These are phyloP conservation scores for Isabelozyma heimii DNA, from an alignment of 805 yeast species.

Conservation along the genomic window DNA sequence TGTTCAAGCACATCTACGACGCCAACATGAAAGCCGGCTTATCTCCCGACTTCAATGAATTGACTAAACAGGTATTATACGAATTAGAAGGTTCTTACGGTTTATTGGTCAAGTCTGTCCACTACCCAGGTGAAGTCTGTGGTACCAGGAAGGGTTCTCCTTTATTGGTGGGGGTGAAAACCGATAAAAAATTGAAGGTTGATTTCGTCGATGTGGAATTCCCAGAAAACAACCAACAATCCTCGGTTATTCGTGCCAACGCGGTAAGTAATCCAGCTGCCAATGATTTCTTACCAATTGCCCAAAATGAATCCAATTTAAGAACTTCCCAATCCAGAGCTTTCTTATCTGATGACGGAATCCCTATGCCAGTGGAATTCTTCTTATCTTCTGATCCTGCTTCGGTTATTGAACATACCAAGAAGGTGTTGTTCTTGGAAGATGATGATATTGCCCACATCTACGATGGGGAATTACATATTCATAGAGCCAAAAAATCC, in stretches of 20 bases:
- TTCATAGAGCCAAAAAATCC: conserved; percentile 85
- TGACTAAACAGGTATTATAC: conserved; percentile 86
- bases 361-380: conserved; percentile 92
- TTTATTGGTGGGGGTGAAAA: conserved; percentile 92
- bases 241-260: not conserved
- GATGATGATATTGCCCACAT: conserved; percentile 99
- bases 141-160: conserved; percentile 99
- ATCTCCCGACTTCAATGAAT: conserved; percentile 82
- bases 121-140: conserved; percentile 92
- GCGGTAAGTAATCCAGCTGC: conserved; percentile 5
- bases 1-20: conserved; percentile 88
- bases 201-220: conserved; percentile 98
- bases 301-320: conserved; percentile 53
- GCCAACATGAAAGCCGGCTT: conserved; percentile 67
- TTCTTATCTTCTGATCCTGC: conserved; percentile 97
- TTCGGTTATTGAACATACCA: conserved; percentile 94
- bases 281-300: conserved; percentile 46
- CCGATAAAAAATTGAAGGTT: conserved; percentile 91
- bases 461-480: conserved; percentile 96
- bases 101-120: conserved; percentile 83
- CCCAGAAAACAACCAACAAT: conserved; percentile 55
- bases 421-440: conserved; percentile 92
- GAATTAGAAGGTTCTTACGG: conserved; percentile 99
- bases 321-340: conserved; percentile 96
- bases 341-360: conserved; percentile 88